Evolutionary conservation across 23 red algal genomes (phyloP), one percentile per base, ranked within the genome.

Genomic region (Gracilaria caudata): DNA sequence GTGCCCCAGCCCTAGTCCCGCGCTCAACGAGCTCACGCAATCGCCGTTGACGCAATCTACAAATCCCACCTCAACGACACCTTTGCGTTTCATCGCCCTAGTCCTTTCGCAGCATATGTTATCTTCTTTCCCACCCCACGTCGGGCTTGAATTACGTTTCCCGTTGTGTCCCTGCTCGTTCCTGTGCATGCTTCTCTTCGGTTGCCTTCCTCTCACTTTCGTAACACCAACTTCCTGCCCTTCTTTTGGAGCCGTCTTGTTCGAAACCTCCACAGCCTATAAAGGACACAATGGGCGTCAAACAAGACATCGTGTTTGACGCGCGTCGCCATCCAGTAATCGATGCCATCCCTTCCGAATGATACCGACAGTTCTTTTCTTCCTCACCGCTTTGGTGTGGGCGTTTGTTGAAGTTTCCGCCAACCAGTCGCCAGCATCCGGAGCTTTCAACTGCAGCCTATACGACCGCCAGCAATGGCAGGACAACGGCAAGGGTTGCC

Each of bases 401-500:
- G 13, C 49, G 49, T 16, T 53, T 8, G 49, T 1, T 53, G 43
- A 45, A 45, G 49, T n/a, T n/a, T n/a, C 49, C 13, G 49, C 14
- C 7, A 17, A 53, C 49, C 49, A 53, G 49, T 41, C 30, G 0
- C 79, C 79, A 23, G 37, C 63, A 24, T 45, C 51, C 53, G 79
- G 79, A 13, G 30, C 46, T 8, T 83, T 46, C 59, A 35, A 83
- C 79, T 83, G 79, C 26, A 28, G 14, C n/a, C 20, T n/a, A 0
- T 30, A 75, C 13, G 24, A 75, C n/a, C 57, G 24, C 0, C n/a
- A 3, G 14, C 20, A 30, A 0, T 63, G 25, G 14, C 40, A 68
- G 29, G 24, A 35, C 39, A 40, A 29, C 9, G 4, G n/a, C 51
- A 40, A 44, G 17, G 58, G 57, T 53, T 83, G 79, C 38, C 37